Conservation (phyloP, 306 rosid genomes). For the Fragaria vesca region DNA sequence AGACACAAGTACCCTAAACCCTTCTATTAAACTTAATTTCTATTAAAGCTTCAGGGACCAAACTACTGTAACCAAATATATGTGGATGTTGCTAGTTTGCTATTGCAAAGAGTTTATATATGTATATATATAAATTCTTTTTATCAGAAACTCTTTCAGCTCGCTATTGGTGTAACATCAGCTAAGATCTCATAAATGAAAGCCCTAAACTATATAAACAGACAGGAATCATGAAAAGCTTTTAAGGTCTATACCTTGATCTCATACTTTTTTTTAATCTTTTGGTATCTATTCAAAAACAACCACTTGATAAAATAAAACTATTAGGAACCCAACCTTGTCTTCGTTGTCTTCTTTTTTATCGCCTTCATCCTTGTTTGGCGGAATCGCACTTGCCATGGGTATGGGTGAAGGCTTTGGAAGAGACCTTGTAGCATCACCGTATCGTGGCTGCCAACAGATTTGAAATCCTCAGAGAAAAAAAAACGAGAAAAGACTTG, state of each 20-base stretch:
- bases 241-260: background rate
- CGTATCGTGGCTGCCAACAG: slow-evolving; percentile 58
- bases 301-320: background rate
- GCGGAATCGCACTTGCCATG: slow-evolving; percentile 28
- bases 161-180: background rate
- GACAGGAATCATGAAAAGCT: background rate
- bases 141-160: background rate
- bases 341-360: slow-evolving; percentile 43
- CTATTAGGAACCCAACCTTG: slow-evolving; percentile 47
- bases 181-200: background rate
- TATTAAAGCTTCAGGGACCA: background rate
- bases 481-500: background rate
- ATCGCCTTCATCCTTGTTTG: slow-evolving; percentile 51
- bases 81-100: background rate
- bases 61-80: background rate
- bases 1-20: background rate
- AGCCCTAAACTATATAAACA: background rate
- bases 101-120: background rate
- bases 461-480: background rate
- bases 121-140: no score
- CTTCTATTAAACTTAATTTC: background rate
- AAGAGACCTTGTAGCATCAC: slow-evolving; percentile 52
- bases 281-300: background rate
- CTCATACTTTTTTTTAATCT: background rate
- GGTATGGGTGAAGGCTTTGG: slow-evolving; percentile 74